These are phyloP conservation scores for Heliamphora pulchella DNA, from an alignment of 179 eudicot genomes.

Conservation along the genomic window DNA sequence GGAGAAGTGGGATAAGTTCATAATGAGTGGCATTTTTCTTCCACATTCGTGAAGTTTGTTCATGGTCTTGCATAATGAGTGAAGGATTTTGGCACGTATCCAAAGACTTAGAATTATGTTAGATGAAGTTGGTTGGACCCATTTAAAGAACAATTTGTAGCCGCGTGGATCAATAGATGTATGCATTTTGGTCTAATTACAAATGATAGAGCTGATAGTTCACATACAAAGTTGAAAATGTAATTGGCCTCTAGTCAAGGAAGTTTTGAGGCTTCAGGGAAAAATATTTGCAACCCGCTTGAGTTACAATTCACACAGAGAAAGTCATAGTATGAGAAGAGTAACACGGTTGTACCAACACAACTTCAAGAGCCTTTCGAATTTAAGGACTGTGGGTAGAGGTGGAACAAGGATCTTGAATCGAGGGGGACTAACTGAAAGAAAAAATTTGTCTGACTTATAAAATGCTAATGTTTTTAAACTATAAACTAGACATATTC, in stretches of 20 bases:
- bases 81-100: neutral
- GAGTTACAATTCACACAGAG: neutral
- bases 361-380: neutral
- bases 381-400: neutral
- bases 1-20: conserved; percentile 2
- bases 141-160: neutral
- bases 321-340: neutral
- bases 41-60: neutral
- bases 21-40: neutral
- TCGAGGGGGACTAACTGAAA: too few relatives aligned
- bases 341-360: neutral
- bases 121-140: neutral
- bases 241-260: neutral
- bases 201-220: neutral
- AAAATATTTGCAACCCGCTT: neutral
- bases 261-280: neutral
- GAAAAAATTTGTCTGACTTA: too few relatives aligned
- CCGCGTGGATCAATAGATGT: neutral
- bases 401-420: too few relatives aligned
- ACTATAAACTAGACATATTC: too few relatives aligned
- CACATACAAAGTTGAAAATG: neutral
- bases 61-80: neutral
- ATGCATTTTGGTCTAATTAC: neutral
- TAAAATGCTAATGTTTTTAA: too few relatives aligned
- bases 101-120: neutral